These are phyloP conservation scores for Gaultheria prostrata DNA, from an alignment of 148 eudicot species.

Conservation along the genomic window DNA sequence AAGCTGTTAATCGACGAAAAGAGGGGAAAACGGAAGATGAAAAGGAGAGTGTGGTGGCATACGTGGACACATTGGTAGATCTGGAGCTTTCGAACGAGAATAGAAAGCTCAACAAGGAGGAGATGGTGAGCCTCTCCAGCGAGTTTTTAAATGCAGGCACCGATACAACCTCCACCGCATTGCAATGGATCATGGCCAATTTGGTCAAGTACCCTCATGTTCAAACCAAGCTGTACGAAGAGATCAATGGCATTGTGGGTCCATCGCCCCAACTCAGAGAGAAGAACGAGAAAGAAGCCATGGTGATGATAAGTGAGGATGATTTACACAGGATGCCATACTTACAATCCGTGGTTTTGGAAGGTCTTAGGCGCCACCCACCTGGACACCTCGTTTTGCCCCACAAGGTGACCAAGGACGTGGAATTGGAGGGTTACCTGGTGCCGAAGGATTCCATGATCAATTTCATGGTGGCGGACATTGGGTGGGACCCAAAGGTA, in stretches of 20 bases:
- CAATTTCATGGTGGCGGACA: slow-evolving; percentile 23
- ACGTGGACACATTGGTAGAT: slow-evolving; percentile 51
- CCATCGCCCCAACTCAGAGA: neutral
- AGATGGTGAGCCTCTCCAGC: slow-evolving; percentile 42
- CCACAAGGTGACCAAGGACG: slow-evolving; percentile 48
- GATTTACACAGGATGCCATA: slow-evolving; percentile 48
- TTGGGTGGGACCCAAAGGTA: slow-evolving; percentile 60
- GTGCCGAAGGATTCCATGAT: slow-evolving; percentile 31
- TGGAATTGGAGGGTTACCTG: slow-evolving; percentile 18
- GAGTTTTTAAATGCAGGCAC: slow-evolving; percentile 66
- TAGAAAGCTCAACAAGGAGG: slow-evolving; percentile 31
- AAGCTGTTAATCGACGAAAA: neutral
- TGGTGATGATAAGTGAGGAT: slow-evolving; percentile 35
- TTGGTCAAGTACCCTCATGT: slow-evolving; percentile 50
- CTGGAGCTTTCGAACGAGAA: slow-evolving; percentile 44
- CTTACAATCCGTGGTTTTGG: slow-evolving; percentile 63
- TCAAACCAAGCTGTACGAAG: slow-evolving; percentile 55
- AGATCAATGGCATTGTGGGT: slow-evolving; percentile 39
- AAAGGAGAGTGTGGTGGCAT: slow-evolving; percentile 28
- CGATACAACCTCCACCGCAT: slow-evolving; percentile 60
- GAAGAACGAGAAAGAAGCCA: neutral
- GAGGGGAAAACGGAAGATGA: neutral
- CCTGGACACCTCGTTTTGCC: slow-evolving; percentile 62
- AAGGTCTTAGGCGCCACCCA: slow-evolving; percentile 68
- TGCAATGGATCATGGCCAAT: slow-evolving; percentile 80